Percentiles rank a stretch among this genome's conserved stretches.
These are phyloP conservation scores for Gossypium longicalyx DNA, from an alignment of 345 rosid species.

Conservation along the genomic window DNA sequence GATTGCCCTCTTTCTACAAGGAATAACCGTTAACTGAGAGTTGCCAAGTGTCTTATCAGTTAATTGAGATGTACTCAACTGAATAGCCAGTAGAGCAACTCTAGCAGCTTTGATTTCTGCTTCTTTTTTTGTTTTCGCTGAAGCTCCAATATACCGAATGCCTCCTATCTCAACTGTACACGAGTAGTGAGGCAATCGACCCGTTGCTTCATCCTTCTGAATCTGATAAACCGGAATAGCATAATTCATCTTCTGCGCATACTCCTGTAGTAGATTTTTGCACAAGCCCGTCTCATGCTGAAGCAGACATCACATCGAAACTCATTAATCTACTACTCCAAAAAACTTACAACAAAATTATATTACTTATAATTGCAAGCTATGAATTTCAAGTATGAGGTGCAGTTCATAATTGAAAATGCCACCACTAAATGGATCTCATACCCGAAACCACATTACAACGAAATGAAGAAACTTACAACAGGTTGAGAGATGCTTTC, in stretches of 20 bases:
- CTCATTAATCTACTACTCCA: too few species aligned
- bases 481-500: conserved; percentile 62
- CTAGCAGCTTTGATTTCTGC: conserved; percentile 96
- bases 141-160: conserved; percentile 70
- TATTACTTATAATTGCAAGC: neutral
- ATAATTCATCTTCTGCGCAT: conserved; percentile 92
- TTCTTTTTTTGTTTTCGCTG: conserved; percentile 67
- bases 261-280: conserved; percentile 90
- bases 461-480: conserved; percentile 46
- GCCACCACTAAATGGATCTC: too few species aligned
- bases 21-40: conserved; percentile 67
- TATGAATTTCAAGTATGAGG: neutral
- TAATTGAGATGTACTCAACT: conserved; percentile 34
- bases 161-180: conserved; percentile 86
- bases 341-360: neutral
- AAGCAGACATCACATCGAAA: conserved; percentile 13
- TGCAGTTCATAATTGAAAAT: neutral
- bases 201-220: conserved; percentile 40
- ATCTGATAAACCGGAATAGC: conserved; percentile 71
- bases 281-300: conserved; percentile 90
- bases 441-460: neutral
- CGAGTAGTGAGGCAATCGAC: conserved; percentile 37
- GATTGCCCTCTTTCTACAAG: conserved; percentile 54
- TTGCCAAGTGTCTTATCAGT: conserved; percentile 22
- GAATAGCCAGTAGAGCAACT: conserved; percentile 78